phyloP scores from a whole-genome alignment of 2,329 filamentous ascomycete species.

The Pyrenophora seminiperda region DNA sequence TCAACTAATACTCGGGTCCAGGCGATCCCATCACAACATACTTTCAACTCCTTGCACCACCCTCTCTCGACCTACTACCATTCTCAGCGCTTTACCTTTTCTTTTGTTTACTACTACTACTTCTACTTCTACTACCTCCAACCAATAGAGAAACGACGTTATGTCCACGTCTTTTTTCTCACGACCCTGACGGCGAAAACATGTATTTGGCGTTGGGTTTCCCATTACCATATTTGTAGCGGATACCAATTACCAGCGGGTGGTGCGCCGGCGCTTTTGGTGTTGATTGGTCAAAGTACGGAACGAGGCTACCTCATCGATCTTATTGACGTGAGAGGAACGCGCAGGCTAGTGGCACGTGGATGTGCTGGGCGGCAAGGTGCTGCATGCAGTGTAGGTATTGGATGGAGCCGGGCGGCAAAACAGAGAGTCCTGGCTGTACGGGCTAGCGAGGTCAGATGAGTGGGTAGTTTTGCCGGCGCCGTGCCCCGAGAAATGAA shows the following conservation, averaged over 20 bases:
- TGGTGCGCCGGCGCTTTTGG: constrained; percentile 5
- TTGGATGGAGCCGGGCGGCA: not conserved
- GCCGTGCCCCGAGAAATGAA: not conserved
- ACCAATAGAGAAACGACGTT: constrained; percentile 14
- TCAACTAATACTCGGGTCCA: constrained; percentile 40
- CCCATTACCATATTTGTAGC: constrained; percentile 10
- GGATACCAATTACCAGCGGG: constrained; percentile 6
- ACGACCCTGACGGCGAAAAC: constrained; percentile 15
- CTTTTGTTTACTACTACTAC: constrained; percentile 30
- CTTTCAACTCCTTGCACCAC: constrained; percentile 18
- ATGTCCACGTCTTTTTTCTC: constrained; percentile 16
- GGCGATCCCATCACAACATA: constrained; percentile 43
- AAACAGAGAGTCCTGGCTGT: not conserved
- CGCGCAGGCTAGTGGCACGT: constrained; percentile 1
- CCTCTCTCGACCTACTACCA: constrained; percentile 9
- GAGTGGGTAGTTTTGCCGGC: not conserved
- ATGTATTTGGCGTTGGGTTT: constrained; percentile 13
- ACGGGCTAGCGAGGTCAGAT: constrained; percentile 3
- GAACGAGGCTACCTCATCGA: constrained; percentile 11
- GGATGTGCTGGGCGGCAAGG: constrained; percentile 12
- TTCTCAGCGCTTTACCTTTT: constrained; percentile 26
- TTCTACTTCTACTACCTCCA: constrained; percentile 10
- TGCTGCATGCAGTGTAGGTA: not conserved
- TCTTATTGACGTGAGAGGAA: constrained; percentile 1
- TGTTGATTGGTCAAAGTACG: constrained; percentile 19